Conservation (phyloP, 352 stramenopile genomes). For the Pelagophyceae sp. region DNA sequence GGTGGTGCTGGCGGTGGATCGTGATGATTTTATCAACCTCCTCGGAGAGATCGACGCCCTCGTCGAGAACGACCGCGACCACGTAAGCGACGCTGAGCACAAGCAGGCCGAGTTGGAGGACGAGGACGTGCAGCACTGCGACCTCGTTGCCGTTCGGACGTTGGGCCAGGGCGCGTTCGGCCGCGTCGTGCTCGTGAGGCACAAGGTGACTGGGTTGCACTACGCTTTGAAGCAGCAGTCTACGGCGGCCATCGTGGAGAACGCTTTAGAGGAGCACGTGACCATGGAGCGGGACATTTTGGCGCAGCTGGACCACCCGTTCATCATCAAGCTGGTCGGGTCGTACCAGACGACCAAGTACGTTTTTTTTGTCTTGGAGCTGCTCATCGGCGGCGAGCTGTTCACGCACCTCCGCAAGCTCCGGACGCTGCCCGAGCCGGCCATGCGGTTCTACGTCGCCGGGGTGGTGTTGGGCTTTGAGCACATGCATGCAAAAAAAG, state of each 20-base stretch:
- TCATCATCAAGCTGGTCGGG: slow-evolving; percentile 76
- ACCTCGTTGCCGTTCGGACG: slow-evolving; percentile 39
- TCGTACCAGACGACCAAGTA: slow-evolving; percentile 78
- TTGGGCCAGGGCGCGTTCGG: slow-evolving; percentile 93
- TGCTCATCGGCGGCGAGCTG: slow-evolving; percentile 80
- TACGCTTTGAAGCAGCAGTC: slow-evolving; percentile 82
- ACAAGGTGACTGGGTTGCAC: slow-evolving; percentile 46
- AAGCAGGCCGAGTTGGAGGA: neutral
- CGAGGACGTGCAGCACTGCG: neutral
- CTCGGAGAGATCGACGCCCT: slow-evolving; percentile 61
- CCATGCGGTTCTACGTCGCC: slow-evolving; percentile 54
- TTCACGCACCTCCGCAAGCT: slow-evolving; percentile 75
- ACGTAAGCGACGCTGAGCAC: neutral
- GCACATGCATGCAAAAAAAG: slow-evolving; percentile 62
- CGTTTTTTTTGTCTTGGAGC: slow-evolving; percentile 85
- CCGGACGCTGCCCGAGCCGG: slow-evolving; percentile 40
- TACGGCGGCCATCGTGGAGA: slow-evolving; percentile 83
- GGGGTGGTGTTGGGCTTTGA: slow-evolving; percentile 46
- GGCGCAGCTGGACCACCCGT: slow-evolving; percentile 69
- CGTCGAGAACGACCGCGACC: neutral
- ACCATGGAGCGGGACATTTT: slow-evolving; percentile 80
- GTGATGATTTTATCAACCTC: slow-evolving; percentile 87
- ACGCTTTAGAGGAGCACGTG: slow-evolving; percentile 76
- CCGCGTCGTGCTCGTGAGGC: slow-evolving; percentile 70
- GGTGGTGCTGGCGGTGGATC: slow-evolving; percentile 54